Base-by-base conservation (phyloP, 192 early-diverging fungal genomes). In the Coemansia sp. region DNA sequence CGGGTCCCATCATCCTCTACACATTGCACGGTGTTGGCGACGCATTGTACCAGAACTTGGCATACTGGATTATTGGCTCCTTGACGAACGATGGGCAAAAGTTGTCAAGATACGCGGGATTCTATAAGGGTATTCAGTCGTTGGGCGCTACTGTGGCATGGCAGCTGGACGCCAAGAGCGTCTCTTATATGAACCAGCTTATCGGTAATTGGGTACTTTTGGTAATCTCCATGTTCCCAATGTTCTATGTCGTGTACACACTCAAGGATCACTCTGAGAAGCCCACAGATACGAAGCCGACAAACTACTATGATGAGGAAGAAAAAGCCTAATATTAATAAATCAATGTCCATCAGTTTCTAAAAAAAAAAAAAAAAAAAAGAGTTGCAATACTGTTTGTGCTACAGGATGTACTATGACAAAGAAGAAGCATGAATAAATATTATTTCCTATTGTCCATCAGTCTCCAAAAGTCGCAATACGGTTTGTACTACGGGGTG, bases 101-200 rank as follows among this genome's bases (percentile, higher is more conserved):
- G 59, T 69, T 87, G 61, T 86, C 91, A 21, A 76, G 89, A 34
- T 92, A 88, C 67, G 87, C 89, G 37, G 93, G 92, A 29, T 93
- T 90, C 85, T 94, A 94, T 88, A 94, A 94, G 87, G 90, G 88
- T 46, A 88, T 92, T 62, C 93, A 94, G 85, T 90, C 87, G 60
- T 84, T 86, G 67, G 89, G 85, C 34, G 87, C 77, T 38, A 92
- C 89, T 31, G 84, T 91, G 45, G 84, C 89, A 0, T 89, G 90
- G 86, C 87, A 90, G 64, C 75, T 91, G 61, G 90, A 89, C 67
- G 87, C 90, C 27, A 76, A 75, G 36, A 45, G 70, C 5, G 75
- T 79, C 27, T 44, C 84, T 17, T 86, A 75, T 59, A 68, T 88
- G 77, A 65, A 76, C 59, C 77, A 86, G 64, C 76, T 87, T 11